phyloP scores from a whole-genome alignment of 1,284 basidiomycete genomes.

The Ustilago tritici region DNA sequence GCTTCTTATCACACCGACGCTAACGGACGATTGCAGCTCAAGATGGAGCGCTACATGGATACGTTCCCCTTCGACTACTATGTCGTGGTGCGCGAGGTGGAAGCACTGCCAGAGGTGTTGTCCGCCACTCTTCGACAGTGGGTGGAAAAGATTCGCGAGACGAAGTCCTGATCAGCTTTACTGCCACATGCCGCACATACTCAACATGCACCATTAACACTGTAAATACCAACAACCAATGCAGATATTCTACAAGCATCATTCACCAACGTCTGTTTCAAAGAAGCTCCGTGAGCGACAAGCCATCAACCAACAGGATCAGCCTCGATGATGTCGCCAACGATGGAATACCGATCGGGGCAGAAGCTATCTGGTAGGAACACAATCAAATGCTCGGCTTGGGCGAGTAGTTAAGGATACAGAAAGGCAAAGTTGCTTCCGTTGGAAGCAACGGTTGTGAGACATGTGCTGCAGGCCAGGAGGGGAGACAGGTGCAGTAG shows the following conservation, averaged over 20 bases:
- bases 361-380: background rate
- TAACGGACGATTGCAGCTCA: conserved; percentile 82
- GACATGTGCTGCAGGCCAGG: background rate
- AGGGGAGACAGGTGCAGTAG: background rate
- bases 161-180: conserved; percentile 19
- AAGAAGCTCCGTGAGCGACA: background rate
- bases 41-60: conserved; percentile 87
- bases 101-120: conserved; percentile 90
- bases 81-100: conserved; percentile 89
- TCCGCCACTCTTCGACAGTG: conserved; percentile 91
- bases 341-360: background rate
- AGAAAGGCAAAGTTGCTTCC: conserved; percentile 3
- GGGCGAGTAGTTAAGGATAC: background rate
- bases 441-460: conserved; percentile 2
- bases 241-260: conserved; percentile 8
- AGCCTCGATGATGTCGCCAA: background rate
- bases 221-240: conserved; percentile 4
- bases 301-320: background rate
- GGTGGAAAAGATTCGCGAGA: conserved; percentile 69
- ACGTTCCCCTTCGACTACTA: conserved; percentile 99
- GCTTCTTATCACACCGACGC: conserved; percentile 82
- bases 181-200: background rate
- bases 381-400: background rate
- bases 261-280: background rate
- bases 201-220: background rate